Base-by-base conservation (phyloP, 1,139 yeast genomes). In the Meyerozyma guilliermondii region DNA sequence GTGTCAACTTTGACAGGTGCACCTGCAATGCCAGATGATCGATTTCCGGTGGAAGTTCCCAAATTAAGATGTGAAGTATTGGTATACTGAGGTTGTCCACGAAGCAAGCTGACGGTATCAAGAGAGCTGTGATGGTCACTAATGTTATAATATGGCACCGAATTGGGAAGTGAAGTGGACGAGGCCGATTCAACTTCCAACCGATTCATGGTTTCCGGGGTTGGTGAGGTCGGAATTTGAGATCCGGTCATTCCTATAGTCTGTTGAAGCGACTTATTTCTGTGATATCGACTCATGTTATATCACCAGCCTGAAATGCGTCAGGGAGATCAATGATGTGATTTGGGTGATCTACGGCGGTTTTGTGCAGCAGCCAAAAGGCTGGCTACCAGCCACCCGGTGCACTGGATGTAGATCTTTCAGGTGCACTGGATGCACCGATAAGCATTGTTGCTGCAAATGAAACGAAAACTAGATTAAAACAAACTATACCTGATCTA, bases 171-270 rank as follows among this genome's bases (percentile, higher is more conserved):
- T 3, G 68, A 64, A 10, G 63, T 54, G 18, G 63, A 54, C 2
- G 71, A 65, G 4, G 58, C 53, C 8, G 68, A 55, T 50, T 62
- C 66, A n/a, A 64, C 62, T 45, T 65, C 70, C 33, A 64, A 49
- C 35, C 60, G 48, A 39, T 51, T 50, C 39, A 58, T 46, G 7
- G 57, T 47, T 8, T 45, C 45, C 8, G 45, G 39, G 5, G 41
- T 38, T 9, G 28, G 23, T 6, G 23, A 18, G 6, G 36, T 7
- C 36, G 24, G 36, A 9, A 33, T 18, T 10, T 33, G 36, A 9
- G n/a, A 8, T 3, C 36, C 36, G 11, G 36, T 33, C 36, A 33
- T 33, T 8, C 36, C 36, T 10, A 33, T 17, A 9, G 36, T 33
- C 36, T 18, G 36, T 14, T 33, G 24, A 17, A 33, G 36, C 11